A percentile compares a stretch with the other conserved stretches of the same genome.
These are phyloP conservation scores for Colletotrichum simmondsii DNA, from an alignment of 2,329 filamentous ascomycete genomes.

Conservation along the genomic window DNA sequence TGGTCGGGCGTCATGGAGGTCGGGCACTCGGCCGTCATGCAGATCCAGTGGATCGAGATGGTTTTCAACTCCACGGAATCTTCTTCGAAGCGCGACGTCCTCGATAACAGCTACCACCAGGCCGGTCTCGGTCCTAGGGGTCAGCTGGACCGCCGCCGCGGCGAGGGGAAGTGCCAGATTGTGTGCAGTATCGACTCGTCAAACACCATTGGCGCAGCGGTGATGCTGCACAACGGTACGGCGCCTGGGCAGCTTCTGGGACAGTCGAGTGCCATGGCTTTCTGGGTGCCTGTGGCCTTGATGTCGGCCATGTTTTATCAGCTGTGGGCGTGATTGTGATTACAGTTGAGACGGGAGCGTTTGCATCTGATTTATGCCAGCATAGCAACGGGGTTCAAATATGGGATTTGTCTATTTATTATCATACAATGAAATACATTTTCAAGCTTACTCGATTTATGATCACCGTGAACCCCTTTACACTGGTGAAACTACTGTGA, in stretches of 20 bases:
- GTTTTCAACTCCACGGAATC: constrained; percentile 59
- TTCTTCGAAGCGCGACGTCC: constrained; percentile 6
- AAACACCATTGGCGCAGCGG: constrained; percentile 48
- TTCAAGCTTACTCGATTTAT: background rate
- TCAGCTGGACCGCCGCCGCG: constrained; percentile 22
- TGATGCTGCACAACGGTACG: constrained; percentile 43
- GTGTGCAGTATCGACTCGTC: constrained; percentile 50
- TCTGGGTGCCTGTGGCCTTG: constrained; percentile 32
- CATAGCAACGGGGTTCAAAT: constrained; percentile 16
- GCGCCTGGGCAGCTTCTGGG: constrained; percentile 36
- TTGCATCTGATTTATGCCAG: background rate
- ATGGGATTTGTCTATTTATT: background rate
- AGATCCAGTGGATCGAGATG: constrained; percentile 73
- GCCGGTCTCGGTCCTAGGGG: constrained; percentile 9
- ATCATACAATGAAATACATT: background rate
- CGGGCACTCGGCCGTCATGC: constrained; percentile 61
- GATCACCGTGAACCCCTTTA: too few species aligned
- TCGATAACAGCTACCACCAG: background rate
- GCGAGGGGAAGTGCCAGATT: constrained; percentile 36
- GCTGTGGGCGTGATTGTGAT: constrained; percentile 40
- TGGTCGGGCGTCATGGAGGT: constrained; percentile 70
- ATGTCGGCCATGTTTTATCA: constrained; percentile 25
- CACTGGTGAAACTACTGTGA: too few species aligned
- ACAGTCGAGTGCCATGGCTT: constrained; percentile 31
- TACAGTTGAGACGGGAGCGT: background rate